Base-by-base conservation (phyloP, 768 basidiomycete species). In the Tulasnella sp. region DNA sequence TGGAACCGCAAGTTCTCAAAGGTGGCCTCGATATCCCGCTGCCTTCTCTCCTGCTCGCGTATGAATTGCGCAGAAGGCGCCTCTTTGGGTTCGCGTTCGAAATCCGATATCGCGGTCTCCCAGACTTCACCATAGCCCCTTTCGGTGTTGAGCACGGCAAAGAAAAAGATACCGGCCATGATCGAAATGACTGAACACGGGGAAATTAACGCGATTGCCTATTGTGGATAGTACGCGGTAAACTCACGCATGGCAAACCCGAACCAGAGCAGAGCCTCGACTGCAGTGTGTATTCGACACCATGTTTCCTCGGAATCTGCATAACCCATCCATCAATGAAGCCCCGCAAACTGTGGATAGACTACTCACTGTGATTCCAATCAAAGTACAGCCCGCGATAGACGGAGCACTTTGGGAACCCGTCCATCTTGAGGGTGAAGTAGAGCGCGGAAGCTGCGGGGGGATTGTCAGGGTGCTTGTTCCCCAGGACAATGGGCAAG, bases 291-390 rank as follows among this genome's bases (percentile, higher is more conserved):
- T 19, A 56, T n/a, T 12, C 41, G 29, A 31, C 54, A 56, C 54
- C 54, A 56, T 9, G 17, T 21, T 27, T 46, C 39, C 31, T 43
- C 39, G 17, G 54, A 56, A 43, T 46, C 54, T 56, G 43, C 12
- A 49, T 25, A 7, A 6, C 21, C 12, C 9, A 29, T 31, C n/a
- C 19, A 32, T 12, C 3, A 43, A 8, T 6, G 23, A 42, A 46
- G 15, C 37, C 15, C 23, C 11, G 12, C 9, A 49, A 32, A 1
- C 39, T 56, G 29, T 27, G 40, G 39, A 12, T 17, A 19, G 11
- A 31, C 9, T 42, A 42, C 54, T 41, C 21, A 56, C 54, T 23
- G 41, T 56, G 25, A 34, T 56, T 56, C 54, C 41, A 56, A 45
- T 11, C 14, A 43, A 56, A 56, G 25, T 29, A 19, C 23, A 23